Base-by-base conservation (phyloP, 2,329 filamentous ascomycete genomes). In the Alternaria atra region DNA sequence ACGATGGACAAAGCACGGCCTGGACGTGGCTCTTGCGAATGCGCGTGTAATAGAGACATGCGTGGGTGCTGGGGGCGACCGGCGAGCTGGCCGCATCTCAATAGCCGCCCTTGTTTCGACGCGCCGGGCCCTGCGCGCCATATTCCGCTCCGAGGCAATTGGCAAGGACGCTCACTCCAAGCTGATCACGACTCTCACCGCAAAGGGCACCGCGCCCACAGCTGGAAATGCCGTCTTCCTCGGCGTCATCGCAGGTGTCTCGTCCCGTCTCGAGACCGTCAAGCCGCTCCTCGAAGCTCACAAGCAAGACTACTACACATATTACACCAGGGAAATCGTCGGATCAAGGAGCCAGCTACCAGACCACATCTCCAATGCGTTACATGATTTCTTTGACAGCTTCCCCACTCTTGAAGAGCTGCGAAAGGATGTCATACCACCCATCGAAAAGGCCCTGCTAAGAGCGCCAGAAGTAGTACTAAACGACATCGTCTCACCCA, bases 391-490 rank as follows among this genome's bases (percentile, higher is more conserved):
- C 81, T 97, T 97, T 77, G 79, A 82, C 15, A 86, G 85, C 32
- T 98, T 94, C 74, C 84, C 91, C 37, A 90, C 87, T 0, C 75
- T 87, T 15, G 89, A 93, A 25, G 93, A 97, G 66, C 77, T 98
- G 30, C 86, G 88, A 54, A 90, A 87, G 65, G 88, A 94, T 43
- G 74, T 98, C 32, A 84, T 96, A 25, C 92, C 94, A 8, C 84
- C 93, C 0, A 82, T 98, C 13, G 95, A 99, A 74, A 97, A 97
- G 80, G 90, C 91, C 6, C 85, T 99, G 56, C 81, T 99, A 46
- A 87, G 96, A 75, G 90, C 94, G 7, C 96, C 95, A 1, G 95
- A 99, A 79, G 90, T 97, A 43, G 89, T 97, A 13, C 83, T 98
- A 29, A 89, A 90, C 69, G 91, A 93, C 64, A 84, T 97, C 25